phyloP scores from a whole-genome alignment of 371 early-diverging fungal species.

The Apophysomyces variabilis region DNA sequence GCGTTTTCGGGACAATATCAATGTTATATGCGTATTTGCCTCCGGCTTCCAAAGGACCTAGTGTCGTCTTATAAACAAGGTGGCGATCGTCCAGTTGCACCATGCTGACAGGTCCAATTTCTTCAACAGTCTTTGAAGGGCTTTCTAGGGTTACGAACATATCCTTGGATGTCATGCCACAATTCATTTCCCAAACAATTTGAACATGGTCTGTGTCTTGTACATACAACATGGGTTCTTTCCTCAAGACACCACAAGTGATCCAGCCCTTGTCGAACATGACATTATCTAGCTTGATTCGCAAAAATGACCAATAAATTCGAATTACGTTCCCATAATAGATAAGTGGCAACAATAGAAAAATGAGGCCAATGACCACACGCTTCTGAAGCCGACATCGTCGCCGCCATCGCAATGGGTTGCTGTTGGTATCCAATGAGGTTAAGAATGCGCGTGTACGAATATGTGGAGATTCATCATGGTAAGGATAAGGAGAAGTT shows the following conservation, averaged over 20 bases:
- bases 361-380: slow-evolving; percentile 23
- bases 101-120: slow-evolving; percentile 26
- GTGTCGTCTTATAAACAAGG: slow-evolving; percentile 54
- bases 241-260: slow-evolving; percentile 55
- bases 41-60: slow-evolving; percentile 44
- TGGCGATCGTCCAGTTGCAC: slow-evolving; percentile 49
- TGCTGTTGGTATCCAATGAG: slow-evolving; percentile 9
- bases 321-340: slow-evolving; percentile 41
- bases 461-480: slow-evolving; percentile 1
- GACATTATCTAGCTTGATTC: slow-evolving; percentile 58
- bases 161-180: slow-evolving; percentile 42
- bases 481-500: slow-evolving; percentile 47
- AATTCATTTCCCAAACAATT: slow-evolving; percentile 68
- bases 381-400: slow-evolving; percentile 44
- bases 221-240: slow-evolving; percentile 60
- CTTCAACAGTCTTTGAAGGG: slow-evolving; percentile 8
- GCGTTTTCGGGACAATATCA: neutral
- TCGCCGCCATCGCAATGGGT: slow-evolving; percentile 24
- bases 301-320: slow-evolving; percentile 39
- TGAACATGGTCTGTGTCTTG: slow-evolving; percentile 55
- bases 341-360: slow-evolving; percentile 34
- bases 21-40: slow-evolving; percentile 44
- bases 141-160: slow-evolving; percentile 47
- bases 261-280: slow-evolving; percentile 57
- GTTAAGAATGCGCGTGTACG: neutral